phyloP scores from a whole-genome alignment of 179 eudicot genomes.

The Pouteria campechiana region DNA sequence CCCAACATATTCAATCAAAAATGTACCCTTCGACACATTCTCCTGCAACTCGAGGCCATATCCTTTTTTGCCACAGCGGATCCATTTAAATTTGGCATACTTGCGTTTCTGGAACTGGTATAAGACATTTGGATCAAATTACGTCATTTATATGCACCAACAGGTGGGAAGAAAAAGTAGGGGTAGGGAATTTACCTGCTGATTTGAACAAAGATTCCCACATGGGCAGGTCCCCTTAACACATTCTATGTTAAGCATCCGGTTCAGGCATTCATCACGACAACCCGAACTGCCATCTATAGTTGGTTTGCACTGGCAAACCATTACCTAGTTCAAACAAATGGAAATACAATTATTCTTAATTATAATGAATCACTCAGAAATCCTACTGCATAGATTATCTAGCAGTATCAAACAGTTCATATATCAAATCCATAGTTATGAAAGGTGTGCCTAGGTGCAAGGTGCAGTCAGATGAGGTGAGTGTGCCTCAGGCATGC shows the following conservation, averaged over 20 bases:
- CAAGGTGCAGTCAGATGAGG: no score
- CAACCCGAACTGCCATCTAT: slow-evolving; percentile 70
- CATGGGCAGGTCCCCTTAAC: slow-evolving; percentile 90
- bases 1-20: slow-evolving; percentile 96
- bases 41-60: slow-evolving; percentile 73
- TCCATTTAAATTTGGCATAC: slow-evolving; percentile 65
- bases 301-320: slow-evolving; percentile 88
- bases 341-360: no score
- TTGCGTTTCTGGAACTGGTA: slow-evolving; percentile 81
- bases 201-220: slow-evolving; percentile 90
- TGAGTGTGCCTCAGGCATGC: no score
- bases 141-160: neutral
- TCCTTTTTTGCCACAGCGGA: slow-evolving; percentile 88
- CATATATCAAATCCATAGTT: no score
- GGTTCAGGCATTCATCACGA: slow-evolving; percentile 84
- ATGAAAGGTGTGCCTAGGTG: no score
- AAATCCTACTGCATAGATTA: no score
- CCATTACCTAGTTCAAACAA: slow-evolving; percentile 94
- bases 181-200: slow-evolving; percentile 41
- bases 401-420: no score
- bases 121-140: neutral
- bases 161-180: neutral
- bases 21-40: slow-evolving; percentile 58
- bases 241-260: slow-evolving; percentile 97
- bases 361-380: no score